Base-by-base conservation (phyloP, 2,329 filamentous ascomycete species). In the Penicillium polonicum region DNA sequence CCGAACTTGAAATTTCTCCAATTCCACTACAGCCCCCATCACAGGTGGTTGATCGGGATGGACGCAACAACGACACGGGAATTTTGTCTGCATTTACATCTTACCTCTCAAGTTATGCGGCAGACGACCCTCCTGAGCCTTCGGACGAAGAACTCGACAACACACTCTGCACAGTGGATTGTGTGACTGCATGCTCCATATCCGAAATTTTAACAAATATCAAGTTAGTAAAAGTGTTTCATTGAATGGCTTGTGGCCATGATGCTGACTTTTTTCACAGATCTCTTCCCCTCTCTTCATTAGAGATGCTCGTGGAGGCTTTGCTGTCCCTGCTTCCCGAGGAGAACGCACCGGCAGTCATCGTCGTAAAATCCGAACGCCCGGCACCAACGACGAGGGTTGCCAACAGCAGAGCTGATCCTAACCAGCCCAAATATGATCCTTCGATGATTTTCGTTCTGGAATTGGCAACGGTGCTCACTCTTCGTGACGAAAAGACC, bases 101-200 rank as follows among this genome's bases (percentile, higher is more conserved):
- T 5, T 99, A 97, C 69, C 92, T 99, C 33, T 96, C 92, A n/a
- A 97, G 93, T 73, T 97, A 99, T 72, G 94, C 95, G 42, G 95
- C 94, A 12, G 94, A 97, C 74, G 94, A 99, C 70, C 94, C 94
- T 13, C 94, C 94, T 0, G 94, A 99, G 76, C 94, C 94, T 2
- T 97, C 94, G 1, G 92, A 97, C 63, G 93, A 97, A 72, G 94
- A 99, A 73, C 82, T 99, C 31, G 94, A 99, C 69, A 96, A 94
- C 71, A 97, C 94, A 0, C 80, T 99, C 10, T 94, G 90, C 71
- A 93, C 94, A 0, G 90, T 97, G 3, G 94, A 97, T 72, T 99
- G 93, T 68, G 87, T 99, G 42, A 93, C 90, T 65, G 89, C 91
- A 44, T 99, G 94, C 72, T 87, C 89, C 55, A 88, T 97, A 70